Evolutionary conservation across 306 rosid genomes (phyloP).

Genomic region (Potentilla sterilis): DNA sequence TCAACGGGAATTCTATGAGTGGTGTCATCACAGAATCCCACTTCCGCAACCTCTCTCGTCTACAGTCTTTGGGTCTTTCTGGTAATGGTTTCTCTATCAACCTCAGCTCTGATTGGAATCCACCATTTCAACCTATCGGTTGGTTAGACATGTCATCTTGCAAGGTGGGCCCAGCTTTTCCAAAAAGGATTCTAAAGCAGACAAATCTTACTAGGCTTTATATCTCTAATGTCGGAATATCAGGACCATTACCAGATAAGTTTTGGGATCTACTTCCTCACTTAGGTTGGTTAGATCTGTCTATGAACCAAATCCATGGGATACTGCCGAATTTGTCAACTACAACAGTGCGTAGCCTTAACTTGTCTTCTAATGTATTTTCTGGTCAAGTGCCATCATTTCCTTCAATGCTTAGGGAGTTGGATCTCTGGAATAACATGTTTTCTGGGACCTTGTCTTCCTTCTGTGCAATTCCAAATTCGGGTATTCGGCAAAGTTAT

Average conservation of each 20-base stretch:
- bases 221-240: not conserved
- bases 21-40: constrained; percentile 24
- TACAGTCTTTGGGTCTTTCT: not conserved
- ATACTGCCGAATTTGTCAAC: not conserved
- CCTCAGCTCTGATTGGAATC: constrained; percentile 28
- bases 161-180: constrained; percentile 24
- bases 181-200: not conserved
- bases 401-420: not conserved
- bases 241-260: not conserved
- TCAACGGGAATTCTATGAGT: constrained; percentile 20
- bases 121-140: not conserved
- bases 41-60: constrained; percentile 13
- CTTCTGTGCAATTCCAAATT: not conserved
- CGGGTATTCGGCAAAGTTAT: too few relatives aligned
- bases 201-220: not conserved
- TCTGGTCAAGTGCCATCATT: not conserved
- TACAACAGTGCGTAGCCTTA: rapidly evolving
- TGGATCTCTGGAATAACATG: not conserved
- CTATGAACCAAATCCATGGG: not conserved
- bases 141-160: rapidly evolving
- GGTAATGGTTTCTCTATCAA: constrained; percentile 25
- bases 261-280: not conserved
- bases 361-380: constrained; percentile 7
- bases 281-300: rapidly evolving
- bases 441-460: not conserved